Percentiles rank a stretch among this genome's conserved stretches.
Conservation (phyloP, 805 yeast species). For the Jamesozyma rosinii region DNA sequence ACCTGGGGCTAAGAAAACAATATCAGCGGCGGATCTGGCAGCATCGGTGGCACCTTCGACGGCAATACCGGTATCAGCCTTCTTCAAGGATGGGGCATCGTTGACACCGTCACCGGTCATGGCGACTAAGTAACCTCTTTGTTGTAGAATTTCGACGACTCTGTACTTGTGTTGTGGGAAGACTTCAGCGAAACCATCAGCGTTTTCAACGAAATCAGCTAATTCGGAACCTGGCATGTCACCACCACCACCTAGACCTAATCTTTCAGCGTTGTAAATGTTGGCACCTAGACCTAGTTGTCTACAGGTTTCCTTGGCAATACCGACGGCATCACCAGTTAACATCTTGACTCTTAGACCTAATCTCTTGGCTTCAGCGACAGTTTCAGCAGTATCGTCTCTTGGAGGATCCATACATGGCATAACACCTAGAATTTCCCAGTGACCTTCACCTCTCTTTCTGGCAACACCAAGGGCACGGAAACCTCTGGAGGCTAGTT, state of each 20-base stretch:
- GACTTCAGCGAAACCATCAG: slow-evolving; percentile 97
- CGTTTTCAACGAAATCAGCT: slow-evolving; percentile 95
- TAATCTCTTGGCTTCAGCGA: slow-evolving; percentile 78
- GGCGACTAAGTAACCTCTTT: slow-evolving; percentile 94
- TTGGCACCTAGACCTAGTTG: slow-evolving; percentile 94
- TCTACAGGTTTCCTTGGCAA: slow-evolving; percentile 96
- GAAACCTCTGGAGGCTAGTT: slow-evolving; percentile 97
- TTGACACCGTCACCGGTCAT: slow-evolving; percentile 99
- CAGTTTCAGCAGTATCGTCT: slow-evolving; percentile 94
- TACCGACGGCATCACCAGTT: slow-evolving; percentile 99
- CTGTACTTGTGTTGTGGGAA: slow-evolving; percentile 97
- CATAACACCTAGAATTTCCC: slow-evolving; percentile 97
- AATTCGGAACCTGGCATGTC: slow-evolving; percentile 95
- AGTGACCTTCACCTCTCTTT: slow-evolving; percentile 96
- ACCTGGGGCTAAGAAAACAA: slow-evolving; percentile 93
- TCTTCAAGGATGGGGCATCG: slow-evolving; percentile 95
- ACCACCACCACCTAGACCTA: slow-evolving; percentile 93
- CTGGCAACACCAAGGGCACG: slow-evolving; percentile 97
- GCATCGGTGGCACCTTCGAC: slow-evolving; percentile 98
- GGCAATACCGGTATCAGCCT: slow-evolving; percentile 94
- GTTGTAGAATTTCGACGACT: slow-evolving; percentile 90
- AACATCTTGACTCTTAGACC: slow-evolving; percentile 96
- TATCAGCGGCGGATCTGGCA: slow-evolving; percentile 94
- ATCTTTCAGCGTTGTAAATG: slow-evolving; percentile 93
- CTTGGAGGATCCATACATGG: slow-evolving; percentile 99